Evolutionary conservation across 164 flowering plant species (phyloP).

Genomic region (Stephania japonica): DNA sequence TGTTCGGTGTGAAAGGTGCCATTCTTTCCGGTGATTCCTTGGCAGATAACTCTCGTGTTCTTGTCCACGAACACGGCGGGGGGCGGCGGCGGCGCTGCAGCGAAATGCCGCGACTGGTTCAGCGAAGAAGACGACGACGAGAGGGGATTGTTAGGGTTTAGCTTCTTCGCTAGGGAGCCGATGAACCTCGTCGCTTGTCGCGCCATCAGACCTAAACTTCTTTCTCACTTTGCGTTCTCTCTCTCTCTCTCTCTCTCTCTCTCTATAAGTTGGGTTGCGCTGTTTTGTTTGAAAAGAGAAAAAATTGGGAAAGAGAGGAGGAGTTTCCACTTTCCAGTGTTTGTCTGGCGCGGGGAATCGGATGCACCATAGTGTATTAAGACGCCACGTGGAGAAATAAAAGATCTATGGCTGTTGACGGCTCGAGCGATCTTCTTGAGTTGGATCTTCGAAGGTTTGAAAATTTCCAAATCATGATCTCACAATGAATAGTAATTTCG

Average conservation of each 20-base stretch:
- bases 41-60: conserved; percentile 86
- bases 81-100: conserved; percentile 50
- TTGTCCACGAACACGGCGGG: conserved; percentile 89
- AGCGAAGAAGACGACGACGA: conserved; percentile 11
- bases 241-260: background rate
- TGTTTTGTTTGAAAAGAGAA: too few relatives aligned
- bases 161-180: conserved; percentile 13
- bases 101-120: conserved; percentile 35
- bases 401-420: too few relatives aligned
- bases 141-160: conserved; percentile 10
- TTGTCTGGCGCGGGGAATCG: too few relatives aligned
- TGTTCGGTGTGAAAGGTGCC: conserved; percentile 95
- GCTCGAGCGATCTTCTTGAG: too few relatives aligned
- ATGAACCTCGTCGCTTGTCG: conserved; percentile 27
- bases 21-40: conserved; percentile 89
- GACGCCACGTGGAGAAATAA: too few relatives aligned
- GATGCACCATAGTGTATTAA: too few relatives aligned
- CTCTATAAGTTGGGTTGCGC: background rate
- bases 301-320: too few relatives aligned
- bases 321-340: too few relatives aligned
- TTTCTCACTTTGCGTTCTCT: background rate
- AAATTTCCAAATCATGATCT: too few relatives aligned
- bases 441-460: too few relatives aligned
- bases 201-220: conserved; percentile 14
- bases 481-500: too few relatives aligned